phyloP scores from a whole-genome alignment of 139 green algal species.

The Volvox reticuliferus region DNA sequence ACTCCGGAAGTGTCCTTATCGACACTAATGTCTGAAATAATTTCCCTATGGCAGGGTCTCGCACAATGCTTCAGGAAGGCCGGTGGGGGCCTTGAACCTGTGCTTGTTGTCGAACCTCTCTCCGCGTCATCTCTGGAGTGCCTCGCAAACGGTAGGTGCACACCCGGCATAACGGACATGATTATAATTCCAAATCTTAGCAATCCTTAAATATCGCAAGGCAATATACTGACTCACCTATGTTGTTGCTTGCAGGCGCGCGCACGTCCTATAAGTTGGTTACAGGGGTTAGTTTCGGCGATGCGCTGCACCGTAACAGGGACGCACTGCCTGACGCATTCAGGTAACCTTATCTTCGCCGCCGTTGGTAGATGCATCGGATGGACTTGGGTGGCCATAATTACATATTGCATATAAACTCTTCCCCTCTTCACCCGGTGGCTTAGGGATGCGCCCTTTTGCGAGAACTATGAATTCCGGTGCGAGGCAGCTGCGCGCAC shows the following conservation, averaged over 20 bases:
- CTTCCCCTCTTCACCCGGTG: background rate
- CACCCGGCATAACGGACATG: background rate
- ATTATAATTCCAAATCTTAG: background rate
- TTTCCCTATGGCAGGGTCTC: slow-evolving; percentile 65
- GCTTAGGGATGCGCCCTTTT: slow-evolving; percentile 61
- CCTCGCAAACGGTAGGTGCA: slow-evolving; percentile 79
- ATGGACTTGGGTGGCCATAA: too few relatives aligned
- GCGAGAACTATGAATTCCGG: slow-evolving; percentile 85
- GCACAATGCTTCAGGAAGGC: slow-evolving; percentile 90
- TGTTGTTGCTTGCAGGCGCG: slow-evolving; percentile 60
- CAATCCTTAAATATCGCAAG: too few relatives aligned
- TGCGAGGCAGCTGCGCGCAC: slow-evolving; percentile 83
- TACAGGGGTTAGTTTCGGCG: slow-evolving; percentile 69
- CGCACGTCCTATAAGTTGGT: slow-evolving; percentile 87
- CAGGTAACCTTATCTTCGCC: background rate
- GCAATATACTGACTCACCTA: background rate
- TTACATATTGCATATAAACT: background rate
- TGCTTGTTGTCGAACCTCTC: slow-evolving; percentile 89
- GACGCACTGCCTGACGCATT: slow-evolving; percentile 77
- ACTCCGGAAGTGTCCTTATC: background rate
- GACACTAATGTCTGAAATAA: background rate
- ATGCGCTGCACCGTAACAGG: slow-evolving; percentile 70
- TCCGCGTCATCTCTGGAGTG: slow-evolving; percentile 85
- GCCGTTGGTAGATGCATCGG: too few relatives aligned
- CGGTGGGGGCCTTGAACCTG: slow-evolving; percentile 75